Conservation (phyloP, 2,329 filamentous ascomycete genomes). For the Talaromyces funiculosus region DNA sequence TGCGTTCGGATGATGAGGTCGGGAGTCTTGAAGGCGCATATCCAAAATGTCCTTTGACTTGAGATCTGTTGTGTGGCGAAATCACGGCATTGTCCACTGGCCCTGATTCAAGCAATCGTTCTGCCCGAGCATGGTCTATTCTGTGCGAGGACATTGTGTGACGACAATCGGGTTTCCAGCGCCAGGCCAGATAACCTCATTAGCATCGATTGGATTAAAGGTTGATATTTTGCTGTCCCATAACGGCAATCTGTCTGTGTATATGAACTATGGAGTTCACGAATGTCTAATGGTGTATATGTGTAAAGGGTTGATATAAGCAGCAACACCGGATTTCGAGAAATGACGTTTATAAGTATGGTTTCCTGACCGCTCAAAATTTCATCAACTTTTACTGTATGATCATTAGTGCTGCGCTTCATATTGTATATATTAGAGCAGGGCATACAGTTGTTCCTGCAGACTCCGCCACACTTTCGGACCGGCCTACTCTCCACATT, state of each 20-base stretch:
- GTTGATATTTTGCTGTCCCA: conserved; percentile 18
- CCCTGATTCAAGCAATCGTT: conserved; percentile 24
- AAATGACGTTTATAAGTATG: conserved; percentile 6
- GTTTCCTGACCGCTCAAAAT: background rate
- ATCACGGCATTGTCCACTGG: conserved; percentile 22
- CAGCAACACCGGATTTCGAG: background rate
- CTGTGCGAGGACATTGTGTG: conserved; percentile 35
- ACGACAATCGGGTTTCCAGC: conserved; percentile 22
- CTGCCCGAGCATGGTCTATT: conserved; percentile 27
- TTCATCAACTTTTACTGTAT: background rate
- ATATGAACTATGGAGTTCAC: conserved; percentile 3
- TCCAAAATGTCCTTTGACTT: conserved; percentile 17
- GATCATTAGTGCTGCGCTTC: background rate
- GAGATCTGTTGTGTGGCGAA: conserved; percentile 19
- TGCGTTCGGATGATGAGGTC: conserved; percentile 20
- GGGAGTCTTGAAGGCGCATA: conserved; percentile 22
- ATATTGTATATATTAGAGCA: conserved; percentile 1
- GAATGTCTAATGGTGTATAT: background rate
- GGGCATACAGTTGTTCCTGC: conserved; percentile 11
- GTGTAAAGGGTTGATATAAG: background rate
- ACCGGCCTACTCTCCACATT: conserved; percentile 21
- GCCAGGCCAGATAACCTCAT: conserved; percentile 23
- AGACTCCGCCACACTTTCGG: conserved; percentile 33
- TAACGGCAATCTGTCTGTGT: conserved; percentile 24
- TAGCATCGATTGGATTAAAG: background rate